phyloP scores from a whole-genome alignment of 140 eudicot species.

The Bidens hawaiensis region DNA sequence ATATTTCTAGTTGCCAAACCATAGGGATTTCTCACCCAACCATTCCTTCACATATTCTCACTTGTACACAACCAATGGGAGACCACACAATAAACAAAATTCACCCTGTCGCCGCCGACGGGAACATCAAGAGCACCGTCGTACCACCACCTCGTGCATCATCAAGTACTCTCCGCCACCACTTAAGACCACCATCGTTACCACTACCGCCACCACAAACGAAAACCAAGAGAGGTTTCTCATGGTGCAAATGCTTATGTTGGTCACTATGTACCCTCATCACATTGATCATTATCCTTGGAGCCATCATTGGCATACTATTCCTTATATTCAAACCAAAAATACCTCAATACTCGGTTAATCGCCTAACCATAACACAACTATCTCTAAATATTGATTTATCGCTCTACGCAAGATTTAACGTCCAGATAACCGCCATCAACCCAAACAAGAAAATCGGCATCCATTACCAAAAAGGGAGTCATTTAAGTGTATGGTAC shows the following conservation, averaged over 20 bases:
- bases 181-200: conserved; percentile 12
- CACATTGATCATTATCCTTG: conserved; percentile 43
- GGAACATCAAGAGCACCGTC: background rate
- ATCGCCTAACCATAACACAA: conserved; percentile 59
- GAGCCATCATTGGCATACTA: conserved; percentile 44
- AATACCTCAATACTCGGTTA: conserved; percentile 68
- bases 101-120: conserved; percentile 3
- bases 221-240: conserved; percentile 21
- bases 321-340: conserved; percentile 77
- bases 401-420: conserved; percentile 63
- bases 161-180: conserved; percentile 15
- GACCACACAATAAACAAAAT: conserved; percentile 14
- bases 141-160: conserved; percentile 12
- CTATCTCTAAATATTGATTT: conserved; percentile 56
- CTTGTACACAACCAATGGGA: conserved; percentile 4
- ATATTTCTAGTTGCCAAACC: background rate
- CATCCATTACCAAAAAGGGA: conserved; percentile 70
- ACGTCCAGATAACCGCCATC: conserved; percentile 60
- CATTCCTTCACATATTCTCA: conserved; percentile 3
- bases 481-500: conserved; percentile 87
- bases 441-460: conserved; percentile 91
- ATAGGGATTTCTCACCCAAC: background rate
- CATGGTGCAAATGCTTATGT: conserved; percentile 65
- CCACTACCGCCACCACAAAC: conserved; percentile 15
- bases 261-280: conserved; percentile 53